phyloP scores from a whole-genome alignment of 257 asterid species.

The Datura wrightii region DNA sequence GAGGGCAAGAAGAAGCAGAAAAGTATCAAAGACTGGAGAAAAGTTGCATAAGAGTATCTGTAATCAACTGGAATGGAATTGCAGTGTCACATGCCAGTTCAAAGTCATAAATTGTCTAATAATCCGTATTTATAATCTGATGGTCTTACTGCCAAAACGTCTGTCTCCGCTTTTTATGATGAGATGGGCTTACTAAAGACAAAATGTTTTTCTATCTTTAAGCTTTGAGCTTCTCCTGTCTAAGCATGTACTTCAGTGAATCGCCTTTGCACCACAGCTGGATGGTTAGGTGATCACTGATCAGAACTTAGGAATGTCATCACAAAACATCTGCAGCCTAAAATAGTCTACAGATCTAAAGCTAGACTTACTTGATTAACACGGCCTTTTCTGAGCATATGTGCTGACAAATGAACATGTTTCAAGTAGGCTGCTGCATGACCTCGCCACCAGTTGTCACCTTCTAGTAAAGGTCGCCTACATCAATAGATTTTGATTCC shows the following conservation, averaged over 20 bases:
- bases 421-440: constrained; percentile 46
- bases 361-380: constrained; percentile 42
- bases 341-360: not conserved
- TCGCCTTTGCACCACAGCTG: not conserved
- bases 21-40: not conserved
- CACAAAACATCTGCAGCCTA: constrained; percentile 1
- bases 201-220: not conserved
- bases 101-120: constrained; percentile 4
- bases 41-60: not conserved
- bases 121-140: not conserved
- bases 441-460: constrained; percentile 52
- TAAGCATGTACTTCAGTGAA: not conserved
- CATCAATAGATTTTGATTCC: not conserved
- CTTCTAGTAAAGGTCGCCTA: constrained; percentile 42
- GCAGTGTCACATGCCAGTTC: not conserved
- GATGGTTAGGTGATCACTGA: constrained; percentile 17
- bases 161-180: not conserved
- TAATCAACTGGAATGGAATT: not conserved
- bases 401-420: constrained; percentile 39
- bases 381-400: constrained; percentile 45
- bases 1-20: not conserved
- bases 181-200: not conserved
- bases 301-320: constrained; percentile 22
- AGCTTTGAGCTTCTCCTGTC: constrained; percentile 18
- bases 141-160: not conserved